Base-by-base conservation (phyloP, 2,329 filamentous ascomycete genomes). In the Pseudogymnoascus sp. region DNA sequence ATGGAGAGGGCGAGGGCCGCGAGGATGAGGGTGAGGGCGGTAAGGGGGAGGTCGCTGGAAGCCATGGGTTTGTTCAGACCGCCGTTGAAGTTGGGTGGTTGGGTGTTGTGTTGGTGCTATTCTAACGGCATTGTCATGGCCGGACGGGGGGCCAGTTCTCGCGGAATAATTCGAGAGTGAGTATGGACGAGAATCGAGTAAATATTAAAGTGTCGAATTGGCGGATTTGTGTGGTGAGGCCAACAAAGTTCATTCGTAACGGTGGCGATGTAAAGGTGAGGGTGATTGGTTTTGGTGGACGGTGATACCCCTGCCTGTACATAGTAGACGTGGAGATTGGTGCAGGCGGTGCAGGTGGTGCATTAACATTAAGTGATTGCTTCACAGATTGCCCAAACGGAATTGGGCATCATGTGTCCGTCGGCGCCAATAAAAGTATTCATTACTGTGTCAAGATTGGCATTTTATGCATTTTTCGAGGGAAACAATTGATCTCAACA, bases 1-100 rank as follows among this genome's bases (percentile, higher is more conserved):
- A 83, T 72, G 44, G 82, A 82, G 64, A 87, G 79, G 50, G 79
- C 74, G 72, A 85, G 78, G 66, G 84, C 83, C 74, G 83, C 82
- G 73, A 85, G 75, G 68, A 82, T 77, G 65, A 87, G 78, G 71
- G 85, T 76, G 68, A 83, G 77, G 72, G 82, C 71, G 42, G 68
- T 23, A 36, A 69, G 61, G 57, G 66, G 66, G 35, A 70, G 63
- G 61, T 72, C 66, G 60, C 62, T 78, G 73, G 80, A 78, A 72
- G 78, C 76, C 82, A 83, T 84, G 73, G 69, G 74, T 72, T 65
- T 60, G 47, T 53, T 53, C 47, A 53, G 47, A 53, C 47, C 47
- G 26, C 47, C n/a, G 47, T 53, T 31, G 47, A 17, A 19, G 47
- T 31, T 53, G 21, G 44, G 44, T 50, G 47, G 47, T 31, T 53